These are phyloP conservation scores for Paecilomyces sp. DNA, from an alignment of 2,329 filamentous ascomycete genomes.

Conservation along the genomic window DNA sequence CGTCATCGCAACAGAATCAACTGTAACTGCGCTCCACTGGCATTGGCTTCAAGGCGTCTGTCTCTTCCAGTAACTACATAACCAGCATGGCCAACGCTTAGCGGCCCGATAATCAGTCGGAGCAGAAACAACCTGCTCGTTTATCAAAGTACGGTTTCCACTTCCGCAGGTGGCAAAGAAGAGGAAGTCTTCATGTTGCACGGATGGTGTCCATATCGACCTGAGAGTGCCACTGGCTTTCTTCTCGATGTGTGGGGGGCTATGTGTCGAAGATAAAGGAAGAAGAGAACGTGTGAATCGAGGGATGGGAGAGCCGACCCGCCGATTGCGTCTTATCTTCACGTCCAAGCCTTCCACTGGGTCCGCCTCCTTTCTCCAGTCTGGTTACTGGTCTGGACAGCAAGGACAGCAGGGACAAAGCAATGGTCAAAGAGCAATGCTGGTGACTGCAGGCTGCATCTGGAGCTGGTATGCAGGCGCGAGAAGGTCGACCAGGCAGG, in stretches of 20 bases:
- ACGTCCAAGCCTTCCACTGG: neutral
- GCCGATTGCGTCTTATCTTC: neutral
- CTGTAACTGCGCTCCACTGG: neutral
- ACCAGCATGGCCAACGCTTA: constrained; percentile 1
- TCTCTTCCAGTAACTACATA: constrained; percentile 7
- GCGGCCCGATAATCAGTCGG: neutral
- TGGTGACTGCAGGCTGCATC: neutral
- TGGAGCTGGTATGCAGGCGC: neutral
- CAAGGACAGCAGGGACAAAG: neutral
- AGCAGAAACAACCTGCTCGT: neutral
- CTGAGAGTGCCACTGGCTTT: neutral
- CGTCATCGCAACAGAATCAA: constrained; percentile 22
- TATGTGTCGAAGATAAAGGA: neutral
- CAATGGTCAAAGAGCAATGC: neutral
- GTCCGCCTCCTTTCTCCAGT: neutral
- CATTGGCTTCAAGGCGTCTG: neutral
- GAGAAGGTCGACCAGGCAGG: neutral
- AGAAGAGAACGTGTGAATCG: neutral
- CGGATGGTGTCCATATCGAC: neutral
- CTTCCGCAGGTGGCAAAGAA: neutral
- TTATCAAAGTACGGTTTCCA: neutral
- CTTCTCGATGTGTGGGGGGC: neutral
- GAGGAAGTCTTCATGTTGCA: neutral
- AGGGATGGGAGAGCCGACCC: neutral
- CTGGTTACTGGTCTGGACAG: neutral